phyloP scores from a whole-genome alignment of 176 grass and related monocot genomes.

The Raddia distichophylla region DNA sequence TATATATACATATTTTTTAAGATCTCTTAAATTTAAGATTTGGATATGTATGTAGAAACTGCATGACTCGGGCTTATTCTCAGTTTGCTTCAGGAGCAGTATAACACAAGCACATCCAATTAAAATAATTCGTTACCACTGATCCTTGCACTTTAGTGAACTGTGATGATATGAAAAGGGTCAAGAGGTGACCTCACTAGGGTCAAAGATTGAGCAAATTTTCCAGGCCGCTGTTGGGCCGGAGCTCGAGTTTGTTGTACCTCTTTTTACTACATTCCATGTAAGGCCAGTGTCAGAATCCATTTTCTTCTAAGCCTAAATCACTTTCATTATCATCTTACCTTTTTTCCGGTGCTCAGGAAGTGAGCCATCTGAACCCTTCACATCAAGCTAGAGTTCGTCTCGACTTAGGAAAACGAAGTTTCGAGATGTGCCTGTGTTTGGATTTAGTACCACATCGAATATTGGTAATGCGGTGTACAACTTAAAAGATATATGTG shows the following conservation, averaged over 20 bases:
- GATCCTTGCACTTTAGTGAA: neutral
- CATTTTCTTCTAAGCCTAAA: conserved; percentile 7
- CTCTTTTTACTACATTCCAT: conserved; percentile 7
- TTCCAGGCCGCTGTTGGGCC: neutral
- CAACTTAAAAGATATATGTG: too few relatives aligned
- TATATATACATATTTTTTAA: too few relatives aligned
- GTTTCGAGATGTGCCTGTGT: neutral
- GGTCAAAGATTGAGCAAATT: neutral
- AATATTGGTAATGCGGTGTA: too few relatives aligned
- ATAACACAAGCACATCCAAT: neutral
- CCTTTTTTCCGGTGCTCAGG: neutral
- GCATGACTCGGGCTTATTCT: neutral
- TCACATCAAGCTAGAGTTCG: neutral
- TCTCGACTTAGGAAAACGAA: neutral
- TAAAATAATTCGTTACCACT: neutral
- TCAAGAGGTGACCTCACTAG: conserved; percentile 2
- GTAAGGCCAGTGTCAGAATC: conserved; percentile 6
- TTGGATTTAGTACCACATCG: too few relatives aligned
- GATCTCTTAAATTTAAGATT: neutral
- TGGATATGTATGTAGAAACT: neutral
- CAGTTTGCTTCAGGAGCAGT: neutral
- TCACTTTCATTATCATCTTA: neutral
- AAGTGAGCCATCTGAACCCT: conserved; percentile 19
- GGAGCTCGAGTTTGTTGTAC: neutral
- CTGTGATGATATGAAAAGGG: neutral